Percentiles rank a stretch among this genome's conserved stretches.
Conservation (phyloP, 202 grass and related monocot genomes). For the Tripidium arundinaceum region DNA sequence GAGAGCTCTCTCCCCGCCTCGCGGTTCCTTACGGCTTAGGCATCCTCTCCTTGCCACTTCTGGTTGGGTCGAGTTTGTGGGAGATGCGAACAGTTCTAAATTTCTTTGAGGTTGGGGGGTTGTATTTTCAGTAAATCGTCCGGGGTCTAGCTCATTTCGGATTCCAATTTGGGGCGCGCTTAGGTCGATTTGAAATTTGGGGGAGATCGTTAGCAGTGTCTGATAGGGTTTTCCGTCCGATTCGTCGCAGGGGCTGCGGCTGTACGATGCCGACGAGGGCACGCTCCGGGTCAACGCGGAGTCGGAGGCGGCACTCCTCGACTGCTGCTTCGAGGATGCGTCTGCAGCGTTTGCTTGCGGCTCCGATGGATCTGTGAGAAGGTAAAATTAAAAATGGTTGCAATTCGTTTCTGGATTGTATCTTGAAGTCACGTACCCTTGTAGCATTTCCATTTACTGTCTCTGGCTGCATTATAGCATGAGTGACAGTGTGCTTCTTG, state of each 20-base stretch:
- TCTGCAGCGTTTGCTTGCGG: constrained; percentile 30
- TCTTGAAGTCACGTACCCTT: no score
- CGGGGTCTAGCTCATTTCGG: not conserved
- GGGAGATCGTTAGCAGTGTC: no score
- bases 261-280: constrained; percentile 46
- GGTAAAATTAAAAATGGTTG: no score
- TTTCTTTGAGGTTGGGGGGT: not conserved
- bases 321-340: constrained; percentile 64
- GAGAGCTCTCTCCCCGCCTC: not conserved
- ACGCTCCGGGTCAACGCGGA: constrained; percentile 32
- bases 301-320: constrained; percentile 41
- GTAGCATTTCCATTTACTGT: no score
- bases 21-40: not conserved
- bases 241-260: constrained; percentile 44
- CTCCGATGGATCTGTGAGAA: no score
- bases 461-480: no score
- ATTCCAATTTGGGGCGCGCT: no score
- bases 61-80: not conserved
- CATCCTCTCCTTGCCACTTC: not conserved
- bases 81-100: not conserved
- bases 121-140: not conserved
- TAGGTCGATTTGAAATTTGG: no score
- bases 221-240: no score
- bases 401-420: no score
- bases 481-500: no score